A percentile compares a stretch with the other conserved stretches of the same genome.
These are phyloP conservation scores for Hemileccinum rubropunctum DNA, from an alignment of 768 basidiomycete species.

Conservation along the genomic window DNA sequence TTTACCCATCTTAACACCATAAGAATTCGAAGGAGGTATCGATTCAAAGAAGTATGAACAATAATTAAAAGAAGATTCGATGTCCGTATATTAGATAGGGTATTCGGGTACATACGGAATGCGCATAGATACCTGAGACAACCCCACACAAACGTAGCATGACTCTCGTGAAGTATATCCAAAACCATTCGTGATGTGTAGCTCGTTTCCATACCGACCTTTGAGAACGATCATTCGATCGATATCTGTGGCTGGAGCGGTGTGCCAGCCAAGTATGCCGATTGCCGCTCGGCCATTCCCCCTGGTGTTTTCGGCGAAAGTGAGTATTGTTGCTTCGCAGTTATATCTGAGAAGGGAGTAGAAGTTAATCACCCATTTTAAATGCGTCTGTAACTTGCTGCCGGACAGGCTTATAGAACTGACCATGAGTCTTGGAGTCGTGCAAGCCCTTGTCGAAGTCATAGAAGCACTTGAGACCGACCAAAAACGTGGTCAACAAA, in stretches of 20 bases:
- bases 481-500: conserved; percentile 66
- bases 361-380: conserved; percentile 38
- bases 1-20: background rate
- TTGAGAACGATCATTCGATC: conserved; percentile 53
- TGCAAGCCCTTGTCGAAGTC: conserved; percentile 83
- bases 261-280: conserved; percentile 42
- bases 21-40: background rate
- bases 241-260: conserved; percentile 66
- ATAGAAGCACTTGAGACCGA: conserved; percentile 75
- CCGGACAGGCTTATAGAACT: conserved; percentile 41
- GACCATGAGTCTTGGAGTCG: conserved; percentile 72
- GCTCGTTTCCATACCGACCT: background rate
- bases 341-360: conserved; percentile 41
- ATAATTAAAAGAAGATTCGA: conserved; percentile 15
- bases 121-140: background rate
- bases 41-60: conserved; percentile 7
- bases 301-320: conserved; percentile 37
- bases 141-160: background rate
- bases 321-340: conserved; percentile 44
- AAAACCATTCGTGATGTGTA: conserved; percentile 3
- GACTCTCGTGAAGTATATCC: conserved; percentile 2
- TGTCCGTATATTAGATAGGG: conserved; percentile 20
- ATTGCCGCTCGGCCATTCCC: conserved; percentile 46
- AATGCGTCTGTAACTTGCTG: conserved; percentile 20
- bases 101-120: conserved; percentile 10